A percentile compares a stretch with the other conserved stretches of the same genome.
These are phyloP conservation scores for Pisolithus microcarpus DNA, from an alignment of 768 basidiomycete species.

Conservation along the genomic window DNA sequence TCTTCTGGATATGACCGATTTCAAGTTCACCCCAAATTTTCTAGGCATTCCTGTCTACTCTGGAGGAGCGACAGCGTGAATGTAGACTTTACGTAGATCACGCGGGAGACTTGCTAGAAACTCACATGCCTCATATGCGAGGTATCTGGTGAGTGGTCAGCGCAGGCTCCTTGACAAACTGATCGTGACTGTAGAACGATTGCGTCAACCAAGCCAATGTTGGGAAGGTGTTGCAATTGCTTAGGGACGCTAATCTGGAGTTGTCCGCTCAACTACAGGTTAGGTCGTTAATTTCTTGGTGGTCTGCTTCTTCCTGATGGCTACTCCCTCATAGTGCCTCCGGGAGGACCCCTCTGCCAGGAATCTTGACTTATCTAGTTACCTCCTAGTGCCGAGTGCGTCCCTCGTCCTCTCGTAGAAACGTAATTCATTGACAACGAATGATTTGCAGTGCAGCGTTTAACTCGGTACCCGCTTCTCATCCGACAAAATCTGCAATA, in stretches of 20 bases:
- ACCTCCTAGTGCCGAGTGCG: slow-evolving; percentile 85
- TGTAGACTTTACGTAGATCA: slow-evolving; percentile 87
- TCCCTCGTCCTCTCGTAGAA: neutral
- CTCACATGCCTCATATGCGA: slow-evolving; percentile 67
- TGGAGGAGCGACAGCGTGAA: slow-evolving; percentile 88
- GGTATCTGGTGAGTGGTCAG: slow-evolving; percentile 62
- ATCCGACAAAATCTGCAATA: slow-evolving; percentile 81
- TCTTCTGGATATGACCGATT: neutral
- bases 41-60: slow-evolving; percentile 74
- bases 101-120: slow-evolving; percentile 78
- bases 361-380: slow-evolving; percentile 84
- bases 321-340: slow-evolving; percentile 41
- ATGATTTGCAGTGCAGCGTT: slow-evolving; percentile 73
- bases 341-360: slow-evolving; percentile 73
- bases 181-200: slow-evolving; percentile 50
- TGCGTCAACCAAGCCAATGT: slow-evolving; percentile 84
- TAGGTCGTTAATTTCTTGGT: slow-evolving; percentile 6
- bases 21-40: slow-evolving; percentile 1
- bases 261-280: slow-evolving; percentile 67
- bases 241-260: slow-evolving; percentile 60
- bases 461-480: slow-evolving; percentile 89
- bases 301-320: neutral
- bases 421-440: neutral
- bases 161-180: neutral
- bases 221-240: slow-evolving; percentile 66